Base-by-base conservation (phyloP, 768 basidiomycete genomes). In the Leucogyrophana mollusca region DNA sequence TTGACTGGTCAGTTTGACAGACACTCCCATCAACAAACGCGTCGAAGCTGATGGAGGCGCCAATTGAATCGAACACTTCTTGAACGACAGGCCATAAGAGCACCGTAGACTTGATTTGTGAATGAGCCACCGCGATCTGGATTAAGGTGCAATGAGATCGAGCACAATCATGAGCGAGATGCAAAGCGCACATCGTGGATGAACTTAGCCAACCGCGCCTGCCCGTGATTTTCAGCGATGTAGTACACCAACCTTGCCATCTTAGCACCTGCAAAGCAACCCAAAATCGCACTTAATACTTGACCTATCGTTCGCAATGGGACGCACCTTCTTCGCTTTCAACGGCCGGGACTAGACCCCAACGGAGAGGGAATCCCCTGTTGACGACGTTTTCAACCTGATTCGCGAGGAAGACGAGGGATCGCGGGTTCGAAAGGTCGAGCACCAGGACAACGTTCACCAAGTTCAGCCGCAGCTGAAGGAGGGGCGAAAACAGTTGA, bases 401-500 rank as follows among this genome's bases (percentile, higher is more conserved):
- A 1, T 76, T 77, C 2, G 73, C 70, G 39, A 97, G 69, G 58
- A 90, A 82, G 9, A 78, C 71, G 7, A 94, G 55, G 32, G 76
- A 77, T 4, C 71, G 64, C 0, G 74, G 67, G 34, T 79, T 76
- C 7, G 91, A 83, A 1, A 98, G 73, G 61, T 98, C 94, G 25
- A 95, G 70, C 3, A 83, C 76, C 4, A 95, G 73, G 41, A 98
- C 72, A 52, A 89, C 68, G 57, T 98, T 97, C 72, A 83, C 86
- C 34, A 96, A 54, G 60, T 99, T 98, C 39, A 76, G 73, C 43
- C 76, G 80, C 59, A 94, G 79, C 59, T 85, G 81, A 56, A 85
- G 90, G 49, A 80, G 68, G 3, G 87, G 90, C 9, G 87, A 84
- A 25, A 94, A 72, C 27, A 95, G 75, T 80, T 92, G 51, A 44